Base-by-base conservation (phyloP, 2,329 filamentous ascomycete genomes). In the Paecilomyces formosus region DNA sequence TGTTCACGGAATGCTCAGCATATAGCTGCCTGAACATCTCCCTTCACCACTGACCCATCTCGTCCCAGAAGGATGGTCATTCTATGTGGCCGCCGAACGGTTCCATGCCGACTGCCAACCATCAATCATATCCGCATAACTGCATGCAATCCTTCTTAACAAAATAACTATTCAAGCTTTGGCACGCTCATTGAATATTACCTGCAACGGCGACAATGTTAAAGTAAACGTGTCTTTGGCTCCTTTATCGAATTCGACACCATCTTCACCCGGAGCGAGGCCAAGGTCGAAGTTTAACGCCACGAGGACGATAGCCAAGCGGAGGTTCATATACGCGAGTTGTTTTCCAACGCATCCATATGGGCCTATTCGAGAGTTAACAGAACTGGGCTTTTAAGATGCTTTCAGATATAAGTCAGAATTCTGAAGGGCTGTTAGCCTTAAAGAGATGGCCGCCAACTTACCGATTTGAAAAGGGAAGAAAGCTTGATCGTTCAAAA, bases 271-370 rank as follows among this genome's bases (percentile, higher is more conserved):
- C 18, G 62, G 59, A 30, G 61, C 55, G 9, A 64, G 51, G 9
- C n/a, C n/a, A 18, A 64, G 15, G 26, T 62, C 58, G 8, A 60
- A 64, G 22, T 57, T 54, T 3, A 54, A 33, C 12, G 58, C 61
- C 11, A 55, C 55, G 5, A 45, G 54, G 13, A 60, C 60, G 1
- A 68, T 57, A 4, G 65, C 65, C 12, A 63, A 60, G 9, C 66
- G 58, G 9, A 69, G 51, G 31, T 67, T 63, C 64, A 67, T 68
- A 52, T 67, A 57, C 7, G 66, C 66, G 0, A 69, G 61, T 11
- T 57, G 55, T 55, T 62, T 66, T 1, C 66, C 66, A 0, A 60
- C 55, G 54, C 66, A 68, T 11, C 60, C 62, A 26, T 62, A 64
- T 8, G 53, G 26, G 18, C 62, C 62, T 58, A 33, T 39, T 55